Base-by-base conservation (phyloP, 129 eudicot species). In the Silybum marianum region DNA sequence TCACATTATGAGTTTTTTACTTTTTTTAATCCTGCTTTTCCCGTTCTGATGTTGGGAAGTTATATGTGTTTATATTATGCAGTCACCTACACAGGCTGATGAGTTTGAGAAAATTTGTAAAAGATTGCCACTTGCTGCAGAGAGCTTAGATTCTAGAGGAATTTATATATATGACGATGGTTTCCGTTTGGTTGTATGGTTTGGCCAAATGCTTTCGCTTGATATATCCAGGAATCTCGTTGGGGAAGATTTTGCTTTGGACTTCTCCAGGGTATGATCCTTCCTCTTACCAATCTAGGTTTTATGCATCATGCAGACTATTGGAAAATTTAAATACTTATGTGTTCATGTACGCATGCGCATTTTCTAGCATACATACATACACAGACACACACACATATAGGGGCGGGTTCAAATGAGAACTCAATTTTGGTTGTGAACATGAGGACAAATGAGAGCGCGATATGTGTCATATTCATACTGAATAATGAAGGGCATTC, bases 161-260 rank as follows among this genome's bases (percentile, higher is more conserved):
- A 84, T 94, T 80, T 91, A 87, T 86, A 28, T 90, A 71, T 91
- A 87, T 74, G 97, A 94, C 86, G 97, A 94, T 77, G 98, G 98
- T 74, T 91, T 94, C 71, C 90, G 97, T 78, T 88, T 94, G 79
- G 97, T 94, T 63, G 84, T 94, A 67, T 94, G 98, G 98, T 87
- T 94, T 76, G 98, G 98, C 8, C 88, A 88, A 81, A 87, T 90
- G 88, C 86, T 91, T 16, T 87, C 93, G 46, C 98, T 93, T 83
- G 95, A 90, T 39, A 82, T 94, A 66, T 83, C 91, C 34, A 84
- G 78, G 78, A 90, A 84, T 84, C 82, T 94, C 68, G 90, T 92
- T 62, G 92, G 97, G 32, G 89, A 88, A 76, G 94, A 93, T 77
- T 89, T 91, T 26, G 86, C 95, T 58, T 69, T 88, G 0, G 98